phyloP scores from a whole-genome alignment of 129 eudicot genomes.

The Calendula officinalis region DNA sequence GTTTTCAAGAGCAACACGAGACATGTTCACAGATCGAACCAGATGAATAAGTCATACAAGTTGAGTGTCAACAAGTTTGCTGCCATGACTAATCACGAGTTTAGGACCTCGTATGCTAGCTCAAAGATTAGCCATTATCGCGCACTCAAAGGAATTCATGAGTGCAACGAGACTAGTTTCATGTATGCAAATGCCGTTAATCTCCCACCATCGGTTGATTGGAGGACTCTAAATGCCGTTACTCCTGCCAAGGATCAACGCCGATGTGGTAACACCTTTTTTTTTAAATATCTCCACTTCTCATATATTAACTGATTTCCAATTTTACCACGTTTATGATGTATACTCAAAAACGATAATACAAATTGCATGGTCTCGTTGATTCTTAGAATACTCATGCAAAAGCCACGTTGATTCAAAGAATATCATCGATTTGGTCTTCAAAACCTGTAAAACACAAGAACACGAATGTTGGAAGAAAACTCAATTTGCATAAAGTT shows the following conservation, averaged over 20 bases:
- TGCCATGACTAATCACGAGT: conserved; percentile 66
- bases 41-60: conserved; percentile 66
- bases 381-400: no score
- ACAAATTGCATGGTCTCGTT: no score
- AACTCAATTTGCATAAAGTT: no score
- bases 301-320: no score
- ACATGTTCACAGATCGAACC: conserved; percentile 50
- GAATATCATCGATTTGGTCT: no score
- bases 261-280: conserved; percentile 42
- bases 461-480: no score
- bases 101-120: conserved; percentile 41
- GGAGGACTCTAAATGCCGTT: conserved; percentile 56
- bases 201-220: conserved; percentile 54
- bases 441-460: no score
- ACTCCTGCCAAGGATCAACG: conserved; percentile 59
- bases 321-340: no score
- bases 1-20: conserved; percentile 59
- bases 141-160: conserved; percentile 32
- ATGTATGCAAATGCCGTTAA: conserved; percentile 31
- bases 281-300: neutral
- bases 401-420: no score
- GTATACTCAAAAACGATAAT: no score
- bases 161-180: conserved; percentile 11
- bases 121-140: conserved; percentile 33
- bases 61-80: conserved; percentile 63